Evolutionary conservation across 164 flowering plant species (phyloP).

Genomic region (grape (Vitis vinifera)): DNA sequence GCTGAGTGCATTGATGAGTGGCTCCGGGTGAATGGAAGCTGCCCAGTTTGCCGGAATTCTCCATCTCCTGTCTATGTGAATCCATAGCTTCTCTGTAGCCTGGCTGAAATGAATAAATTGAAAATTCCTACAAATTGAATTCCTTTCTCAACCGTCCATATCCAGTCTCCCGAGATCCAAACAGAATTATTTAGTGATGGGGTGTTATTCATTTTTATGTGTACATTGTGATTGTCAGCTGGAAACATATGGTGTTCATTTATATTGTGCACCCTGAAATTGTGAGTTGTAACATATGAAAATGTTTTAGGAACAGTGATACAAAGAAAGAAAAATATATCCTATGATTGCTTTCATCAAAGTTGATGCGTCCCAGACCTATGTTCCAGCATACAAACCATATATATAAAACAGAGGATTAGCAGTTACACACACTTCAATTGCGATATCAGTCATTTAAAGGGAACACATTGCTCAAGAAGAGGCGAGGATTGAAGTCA

Average conservation of each 20-base stretch:
- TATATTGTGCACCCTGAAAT: no score
- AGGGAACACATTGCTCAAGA: background rate
- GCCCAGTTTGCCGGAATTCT: conserved; percentile 49
- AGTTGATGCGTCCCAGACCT: no score
- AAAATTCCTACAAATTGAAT: background rate
- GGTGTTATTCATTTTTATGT: background rate
- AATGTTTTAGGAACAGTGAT: no score
- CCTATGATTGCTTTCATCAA: no score
- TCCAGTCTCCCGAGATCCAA: background rate
- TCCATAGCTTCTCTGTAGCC: no score
- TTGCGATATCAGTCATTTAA: background rate
- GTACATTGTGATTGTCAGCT: no score
- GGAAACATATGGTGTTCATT: background rate
- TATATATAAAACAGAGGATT: no score
- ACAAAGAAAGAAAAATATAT: no score
- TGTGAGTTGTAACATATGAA: no score
- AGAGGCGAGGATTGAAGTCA: background rate
- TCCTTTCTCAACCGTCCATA: no score
- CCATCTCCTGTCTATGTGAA: conserved; percentile 18
- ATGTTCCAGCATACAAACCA: no score
- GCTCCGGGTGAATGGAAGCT: conserved; percentile 33
- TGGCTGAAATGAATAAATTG: background rate
- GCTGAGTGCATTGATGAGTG: conserved; percentile 51
- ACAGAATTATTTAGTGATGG: background rate
- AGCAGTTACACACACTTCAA: background rate